phyloP scores from a whole-genome alignment of 129 eudicot genomes.

The Centaurea solstitialis region DNA sequence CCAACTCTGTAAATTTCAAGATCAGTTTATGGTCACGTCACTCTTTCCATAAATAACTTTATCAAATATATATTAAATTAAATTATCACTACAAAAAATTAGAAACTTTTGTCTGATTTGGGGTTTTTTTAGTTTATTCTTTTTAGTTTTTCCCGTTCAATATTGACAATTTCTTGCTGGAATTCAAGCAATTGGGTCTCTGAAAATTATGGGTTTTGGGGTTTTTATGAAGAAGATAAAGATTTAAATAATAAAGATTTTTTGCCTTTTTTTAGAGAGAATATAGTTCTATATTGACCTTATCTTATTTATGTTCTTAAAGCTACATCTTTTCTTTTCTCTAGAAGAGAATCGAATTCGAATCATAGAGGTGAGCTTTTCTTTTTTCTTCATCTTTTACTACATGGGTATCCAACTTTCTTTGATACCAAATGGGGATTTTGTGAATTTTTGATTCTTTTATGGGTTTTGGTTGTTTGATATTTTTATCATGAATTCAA shows the following conservation, averaged over 20 bases:
- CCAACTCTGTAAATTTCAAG: slow-evolving; percentile 6
- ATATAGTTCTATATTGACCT: slow-evolving; percentile 27
- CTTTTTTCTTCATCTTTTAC: neutral
- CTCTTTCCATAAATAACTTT: slow-evolving; percentile 1
- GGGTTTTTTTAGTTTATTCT: neutral
- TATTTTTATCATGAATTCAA: no score
- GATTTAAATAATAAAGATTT: neutral
- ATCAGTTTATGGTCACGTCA: slow-evolving; percentile 19
- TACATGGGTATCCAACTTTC: neutral
- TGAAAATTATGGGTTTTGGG: slow-evolving; percentile 10
- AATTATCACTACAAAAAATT: neutral
- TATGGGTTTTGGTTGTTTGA: neutral
- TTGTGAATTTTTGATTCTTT: neutral
- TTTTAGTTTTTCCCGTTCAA: neutral
- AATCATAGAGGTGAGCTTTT: slow-evolving; percentile 32
- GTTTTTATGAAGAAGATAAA: neutral
- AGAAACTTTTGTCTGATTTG: neutral
- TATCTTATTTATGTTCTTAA: slow-evolving; percentile 29
- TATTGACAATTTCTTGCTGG: slow-evolving; percentile 1
- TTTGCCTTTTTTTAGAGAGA: neutral
- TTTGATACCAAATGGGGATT: slow-evolving; percentile 12
- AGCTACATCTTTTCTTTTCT: slow-evolving; percentile 19
- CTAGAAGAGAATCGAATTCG: slow-evolving; percentile 30
- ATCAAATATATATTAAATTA: neutral
- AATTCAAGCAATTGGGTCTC: neutral